A percentile compares a stretch with the other conserved stretches of the same genome.
Evolutionary conservation across 2,329 filamentous ascomycete genomes (phyloP).

Genomic region (Epicoccum nigrum): DNA sequence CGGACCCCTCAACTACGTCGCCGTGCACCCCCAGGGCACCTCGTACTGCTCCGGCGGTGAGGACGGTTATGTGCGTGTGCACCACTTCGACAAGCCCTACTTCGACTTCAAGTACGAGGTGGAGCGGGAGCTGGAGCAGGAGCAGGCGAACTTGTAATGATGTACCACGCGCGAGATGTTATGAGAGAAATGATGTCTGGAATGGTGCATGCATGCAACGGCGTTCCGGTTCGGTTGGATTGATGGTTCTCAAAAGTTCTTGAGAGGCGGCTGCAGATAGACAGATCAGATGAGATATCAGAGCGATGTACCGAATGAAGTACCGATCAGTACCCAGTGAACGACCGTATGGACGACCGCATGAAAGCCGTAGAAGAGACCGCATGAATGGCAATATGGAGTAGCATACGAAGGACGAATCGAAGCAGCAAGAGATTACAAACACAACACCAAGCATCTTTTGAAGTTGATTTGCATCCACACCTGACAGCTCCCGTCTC

Average conservation of each 20-base stretch:
- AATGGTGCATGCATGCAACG: constrained; percentile 46
- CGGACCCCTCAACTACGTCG: constrained; percentile 94
- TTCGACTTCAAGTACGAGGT: constrained; percentile 99
- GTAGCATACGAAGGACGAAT: too few species aligned
- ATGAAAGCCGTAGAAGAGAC: too few species aligned
- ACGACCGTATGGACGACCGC: neutral
- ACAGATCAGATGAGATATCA: constrained; percentile 10
- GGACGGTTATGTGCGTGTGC: constrained; percentile 97
- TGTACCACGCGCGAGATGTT: constrained; percentile 18
- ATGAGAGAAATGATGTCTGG: constrained; percentile 31
- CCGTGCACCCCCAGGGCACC: constrained; percentile 87
- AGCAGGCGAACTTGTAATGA: constrained; percentile 20
- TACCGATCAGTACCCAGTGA: neutral
- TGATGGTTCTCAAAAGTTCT: constrained; percentile 31
- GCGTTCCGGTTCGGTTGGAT: constrained; percentile 39
- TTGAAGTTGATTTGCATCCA: too few species aligned
- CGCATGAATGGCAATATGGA: too few species aligned
- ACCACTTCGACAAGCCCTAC: constrained; percentile 98
- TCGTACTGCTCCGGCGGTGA: constrained; percentile 95
- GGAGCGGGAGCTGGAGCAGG: constrained; percentile 72
- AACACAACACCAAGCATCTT: too few species aligned
- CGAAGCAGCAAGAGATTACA: too few species aligned
- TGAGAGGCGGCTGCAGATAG: constrained; percentile 24
- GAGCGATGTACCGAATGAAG: constrained; percentile 18
- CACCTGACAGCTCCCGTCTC: too few species aligned